Evolutionary conservation across 2,329 filamentous ascomycete species (phyloP), one percentile per base, ranked within the genome.

Genomic region (Daldinia eschscholtzii): DNA sequence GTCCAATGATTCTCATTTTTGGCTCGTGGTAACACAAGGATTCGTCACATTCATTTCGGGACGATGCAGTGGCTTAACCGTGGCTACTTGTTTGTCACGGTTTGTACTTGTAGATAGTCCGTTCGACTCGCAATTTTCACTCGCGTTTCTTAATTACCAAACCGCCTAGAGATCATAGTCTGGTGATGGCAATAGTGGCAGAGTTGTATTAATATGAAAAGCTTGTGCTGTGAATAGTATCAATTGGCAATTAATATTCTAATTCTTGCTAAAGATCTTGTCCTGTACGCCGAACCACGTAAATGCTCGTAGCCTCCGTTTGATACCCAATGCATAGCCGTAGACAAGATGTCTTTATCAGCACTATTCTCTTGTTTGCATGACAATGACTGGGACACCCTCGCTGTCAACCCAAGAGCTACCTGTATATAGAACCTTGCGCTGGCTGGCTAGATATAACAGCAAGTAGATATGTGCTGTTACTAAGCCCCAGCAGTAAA

Each of bases 401-500:
- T 85, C 84, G 0, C 85, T 88, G 78, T 90, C 93, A 58, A 91
- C 79, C 93, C 93, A 97, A 55, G 81, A 81, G 13, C 88, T 82
- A 0, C 86, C 86, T 7, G 86, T 86, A 6, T 81, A 82, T 65
- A 86, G 85, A 15, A 94, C 79, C 67, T 84, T 84, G 35, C 91
- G 85, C 63, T 87, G 84, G 73, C 91, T 95, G 0, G 89, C 91
- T 13, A 94, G 80, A 76, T 92, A 95, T 0, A 97, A 79, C 42
- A 94, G 78, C 3, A 96, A 80, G 78, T 93, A 97, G 37, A 93
- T 84, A 74, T 97, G 91, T 61, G 88, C 86, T 0, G 88, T 88
- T 0, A 93, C 82, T 69, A 91, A 87, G 0, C 92, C 94, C 90
- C 92, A 97, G 75, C 92, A 93, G 76, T 92, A 96, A 1, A 95